A percentile compares a stretch with the other conserved stretches of the same genome.
phyloP scores from a whole-genome alignment of 225 moss, liverwort and hornwort genomes.

The Thuidium tamariscinum region DNA sequence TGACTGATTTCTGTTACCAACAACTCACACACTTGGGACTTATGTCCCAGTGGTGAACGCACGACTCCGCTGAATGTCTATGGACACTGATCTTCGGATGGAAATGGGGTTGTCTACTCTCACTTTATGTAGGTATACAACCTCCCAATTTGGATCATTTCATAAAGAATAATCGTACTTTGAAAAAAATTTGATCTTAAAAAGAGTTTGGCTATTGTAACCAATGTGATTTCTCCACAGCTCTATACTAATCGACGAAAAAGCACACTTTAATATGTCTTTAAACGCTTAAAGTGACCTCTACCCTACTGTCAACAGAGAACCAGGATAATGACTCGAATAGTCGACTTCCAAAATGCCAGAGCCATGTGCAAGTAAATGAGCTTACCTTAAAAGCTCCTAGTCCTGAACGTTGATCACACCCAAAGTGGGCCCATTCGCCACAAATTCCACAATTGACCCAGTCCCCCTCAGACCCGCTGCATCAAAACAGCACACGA shows the following conservation, averaged over 20 bases:
- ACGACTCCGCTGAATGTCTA: neutral
- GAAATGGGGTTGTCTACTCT: neutral
- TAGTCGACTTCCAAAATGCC: neutral
- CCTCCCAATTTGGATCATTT: neutral
- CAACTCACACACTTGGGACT: neutral
- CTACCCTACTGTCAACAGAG: neutral
- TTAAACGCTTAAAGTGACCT: neutral
- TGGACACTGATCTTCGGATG: too few relatives aligned
- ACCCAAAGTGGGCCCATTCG: conserved; percentile 99
- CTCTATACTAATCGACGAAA: neutral
- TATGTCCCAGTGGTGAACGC: neutral
- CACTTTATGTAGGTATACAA: too few relatives aligned
- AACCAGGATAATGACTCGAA: neutral
- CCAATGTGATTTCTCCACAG: neutral
- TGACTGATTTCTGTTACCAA: neutral
- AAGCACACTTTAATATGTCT: neutral
- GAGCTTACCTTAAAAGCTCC: conserved; percentile 82
- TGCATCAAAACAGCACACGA: conserved; percentile 10
- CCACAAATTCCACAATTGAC: conserved; percentile 98
- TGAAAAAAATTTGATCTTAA: neutral
- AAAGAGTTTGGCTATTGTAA: neutral
- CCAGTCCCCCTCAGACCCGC: conserved; percentile 99
- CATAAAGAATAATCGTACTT: neutral
- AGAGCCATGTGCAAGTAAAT: neutral
- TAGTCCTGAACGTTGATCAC: conserved; percentile 82